Evolutionary conservation across 305 asterid genomes (phyloP).

Genomic region (Stenogyne calaminthoides): DNA sequence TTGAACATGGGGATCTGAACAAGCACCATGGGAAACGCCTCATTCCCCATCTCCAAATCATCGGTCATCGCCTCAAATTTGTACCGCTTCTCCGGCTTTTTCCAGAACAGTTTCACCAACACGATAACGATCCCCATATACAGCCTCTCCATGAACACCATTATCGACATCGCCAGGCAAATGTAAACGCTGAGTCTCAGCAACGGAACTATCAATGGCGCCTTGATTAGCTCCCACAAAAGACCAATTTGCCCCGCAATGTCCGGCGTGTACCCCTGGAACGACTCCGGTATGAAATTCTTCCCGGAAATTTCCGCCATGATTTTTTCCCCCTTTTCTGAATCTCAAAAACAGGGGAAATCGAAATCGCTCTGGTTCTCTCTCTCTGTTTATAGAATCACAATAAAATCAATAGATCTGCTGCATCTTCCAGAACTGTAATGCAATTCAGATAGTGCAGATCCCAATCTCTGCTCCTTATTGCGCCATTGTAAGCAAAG

Average conservation of each 20-base stretch:
- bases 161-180: constrained; percentile 71
- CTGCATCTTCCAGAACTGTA: constrained; percentile 7
- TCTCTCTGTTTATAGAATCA: neutral
- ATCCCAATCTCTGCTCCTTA: constrained; percentile 13
- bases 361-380: constrained; percentile 20
- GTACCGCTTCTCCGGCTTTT: constrained; percentile 64
- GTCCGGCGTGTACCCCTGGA: constrained; percentile 50
- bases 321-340: neutral
- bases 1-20: constrained; percentile 93
- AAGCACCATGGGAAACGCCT: constrained; percentile 62
- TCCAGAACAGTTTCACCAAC: constrained; percentile 64
- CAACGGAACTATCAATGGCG: constrained; percentile 67
- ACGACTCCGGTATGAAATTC: constrained; percentile 44
- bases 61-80: constrained; percentile 58
- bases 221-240: constrained; percentile 54
- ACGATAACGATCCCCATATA: constrained; percentile 78
- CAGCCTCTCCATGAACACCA: constrained; percentile 78
- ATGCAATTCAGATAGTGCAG: constrained; percentile 10
- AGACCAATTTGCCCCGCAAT: constrained; percentile 55
- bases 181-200: constrained; percentile 53
- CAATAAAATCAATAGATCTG: constrained; percentile 37
- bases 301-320: constrained; percentile 57
- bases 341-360: constrained; percentile 28
- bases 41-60: constrained; percentile 59
- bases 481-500: constrained; percentile 36